A percentile compares a stretch with the other conserved stretches of the same genome.
These are phyloP conservation scores for Xylaria multiplex DNA, from an alignment of 2,329 filamentous ascomycete species.

Conservation along the genomic window DNA sequence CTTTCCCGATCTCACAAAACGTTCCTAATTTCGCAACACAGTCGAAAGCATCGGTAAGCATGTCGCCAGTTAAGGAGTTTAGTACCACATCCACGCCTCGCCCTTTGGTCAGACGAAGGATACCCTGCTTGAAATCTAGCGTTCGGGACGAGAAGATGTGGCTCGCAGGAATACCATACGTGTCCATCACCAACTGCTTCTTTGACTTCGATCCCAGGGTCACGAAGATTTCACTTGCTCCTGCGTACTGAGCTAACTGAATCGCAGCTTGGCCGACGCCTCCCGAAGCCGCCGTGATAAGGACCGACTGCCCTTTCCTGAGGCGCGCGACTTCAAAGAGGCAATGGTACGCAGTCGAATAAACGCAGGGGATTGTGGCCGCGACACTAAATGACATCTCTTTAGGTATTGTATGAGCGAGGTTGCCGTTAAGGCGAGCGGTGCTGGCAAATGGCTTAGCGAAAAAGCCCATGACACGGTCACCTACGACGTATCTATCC, in stretches of 20 bases:
- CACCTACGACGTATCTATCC: constrained; percentile 20
- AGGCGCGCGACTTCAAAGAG: constrained; percentile 45
- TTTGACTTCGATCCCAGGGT: constrained; percentile 47
- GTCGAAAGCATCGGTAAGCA: constrained; percentile 45
- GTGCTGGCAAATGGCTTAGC: constrained; percentile 31
- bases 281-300: constrained; percentile 43
- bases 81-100: constrained; percentile 40
- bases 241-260: constrained; percentile 35
- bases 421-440: constrained; percentile 23
- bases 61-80: constrained; percentile 42
- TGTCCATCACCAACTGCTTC: constrained; percentile 42
- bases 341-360: constrained; percentile 45
- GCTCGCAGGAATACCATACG: constrained; percentile 45
- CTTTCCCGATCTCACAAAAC: constrained; percentile 50
- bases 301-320: constrained; percentile 38
- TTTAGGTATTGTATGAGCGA: constrained; percentile 25
- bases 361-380: constrained; percentile 44
- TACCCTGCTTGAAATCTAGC: constrained; percentile 41
- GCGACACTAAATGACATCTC: constrained; percentile 38
- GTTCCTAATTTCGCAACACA: constrained; percentile 49
- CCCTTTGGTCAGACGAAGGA: constrained; percentile 40
- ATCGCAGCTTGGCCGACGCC: constrained; percentile 41
- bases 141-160: constrained; percentile 47
- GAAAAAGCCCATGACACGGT: constrained; percentile 27
- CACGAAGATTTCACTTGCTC: constrained; percentile 44